Evolutionary conservation across 768 basidiomycete species (phyloP), one percentile per base, ranked within the genome.

Genomic region (Clitopilus passeckerianus): DNA sequence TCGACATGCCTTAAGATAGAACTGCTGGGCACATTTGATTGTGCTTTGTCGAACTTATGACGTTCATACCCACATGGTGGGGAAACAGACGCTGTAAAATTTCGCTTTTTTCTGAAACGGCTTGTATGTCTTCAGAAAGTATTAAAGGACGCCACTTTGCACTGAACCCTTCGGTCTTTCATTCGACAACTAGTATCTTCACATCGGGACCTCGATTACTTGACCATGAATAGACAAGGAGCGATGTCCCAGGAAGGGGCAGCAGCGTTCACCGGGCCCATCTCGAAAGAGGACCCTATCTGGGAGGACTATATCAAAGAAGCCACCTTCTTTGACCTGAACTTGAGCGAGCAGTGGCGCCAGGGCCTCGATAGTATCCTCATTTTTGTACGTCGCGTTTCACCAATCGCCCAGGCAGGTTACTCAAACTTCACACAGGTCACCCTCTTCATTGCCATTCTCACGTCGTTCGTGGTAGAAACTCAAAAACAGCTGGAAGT

Each of bases 401-500:
- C 20, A 30, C 15, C 18, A 14, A 41, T 35, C 37, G 15, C 46
- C 43, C 22, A n/a, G 20, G 15, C 5, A 59, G 27, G 30, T 30
- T 20, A 23, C 20, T 57, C 14, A 43, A 22, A 15, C 34, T 46
- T 5, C 34, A 16, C 50, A 55, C 54, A 62, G 63, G 56, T 61
- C 15, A 61, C 55, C 18, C 53, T 59, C 27, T 59, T 65, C 55
- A 63, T 58, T 46, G 57, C 57, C 12, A 52, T 63, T 23, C 23
- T 65, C 24, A 59, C 62, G 8, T 54, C 64, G 6, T 65, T 63
- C 54, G 41, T 63, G 23, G 43, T 61, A 46, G 57, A 61, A 18
- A 57, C 60, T 14, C 24, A 59, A 20, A 53, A 54, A 44, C 15
- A 33, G 35, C 60, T 61, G 9, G 52, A 54, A 58, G 57, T 33